Conservation (phyloP, 2,329 filamentous ascomycete genomes). For the Neonectria magnoliae region DNA sequence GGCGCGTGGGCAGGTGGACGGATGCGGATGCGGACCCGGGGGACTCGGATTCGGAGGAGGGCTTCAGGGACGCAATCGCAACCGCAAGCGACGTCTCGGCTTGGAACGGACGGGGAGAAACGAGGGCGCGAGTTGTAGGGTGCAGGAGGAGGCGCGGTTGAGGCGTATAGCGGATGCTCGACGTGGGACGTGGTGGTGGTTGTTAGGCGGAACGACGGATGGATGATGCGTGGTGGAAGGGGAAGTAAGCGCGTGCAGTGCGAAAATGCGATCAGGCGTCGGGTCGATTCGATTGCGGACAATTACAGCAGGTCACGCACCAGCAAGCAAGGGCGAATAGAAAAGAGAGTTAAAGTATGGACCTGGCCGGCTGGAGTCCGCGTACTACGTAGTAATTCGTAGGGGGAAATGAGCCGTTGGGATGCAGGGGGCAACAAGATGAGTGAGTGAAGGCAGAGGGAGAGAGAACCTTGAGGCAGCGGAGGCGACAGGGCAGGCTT, state of each 20-base stretch:
- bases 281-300: background rate
- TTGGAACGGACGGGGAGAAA: conserved; percentile 9
- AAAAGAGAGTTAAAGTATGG: background rate
- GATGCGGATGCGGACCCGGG: conserved; percentile 14
- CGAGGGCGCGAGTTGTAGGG: background rate
- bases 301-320: background rate
- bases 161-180: background rate
- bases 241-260: background rate
- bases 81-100: conserved; percentile 13
- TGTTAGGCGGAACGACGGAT: background rate
- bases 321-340: background rate
- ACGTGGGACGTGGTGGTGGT: background rate
- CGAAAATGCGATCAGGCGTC: no score
- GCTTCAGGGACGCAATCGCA: conserved; percentile 12
- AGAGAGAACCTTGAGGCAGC: background rate
- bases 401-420: conserved; percentile 32
- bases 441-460: conserved; percentile 9
- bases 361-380: no score
- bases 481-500: background rate
- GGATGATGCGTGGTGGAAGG: background rate
- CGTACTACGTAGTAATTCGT: background rate
- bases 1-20: conserved; percentile 7
- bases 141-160: background rate
- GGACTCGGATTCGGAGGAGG: conserved; percentile 9
- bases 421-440: conserved; percentile 15